Evolutionary conservation across 148 eudicot species (phyloP), one percentile per base, ranked within the genome.

Genomic region (Amaranthus cruentus): DNA sequence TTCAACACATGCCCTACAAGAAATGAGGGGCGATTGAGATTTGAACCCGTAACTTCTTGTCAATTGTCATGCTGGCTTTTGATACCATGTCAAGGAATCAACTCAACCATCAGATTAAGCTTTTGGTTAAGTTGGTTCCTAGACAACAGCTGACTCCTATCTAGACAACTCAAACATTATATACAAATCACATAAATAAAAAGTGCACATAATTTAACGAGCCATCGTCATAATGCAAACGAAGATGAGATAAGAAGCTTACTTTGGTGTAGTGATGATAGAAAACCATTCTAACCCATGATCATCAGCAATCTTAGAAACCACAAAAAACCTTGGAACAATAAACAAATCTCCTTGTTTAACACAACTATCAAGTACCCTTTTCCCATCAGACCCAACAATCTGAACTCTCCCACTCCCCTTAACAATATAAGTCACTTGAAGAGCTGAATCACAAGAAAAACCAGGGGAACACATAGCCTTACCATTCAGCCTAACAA

Each of bases 241-340:
- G 47, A 52, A 4, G 55, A 42, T 50, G 47, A 21, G 47, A 47
- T 7, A 47, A 69, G 66, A 62, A 5, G 66, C 95, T 79, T 80
- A 93, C 98, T 93, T 82, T 43, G 98, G 98, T 57, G 96, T 90
- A 57, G 84, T 75, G 79, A 93, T 84, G 82, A 93, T 90, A 46
- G 98, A 93, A 88, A 93, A 93, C 98, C 98, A 93, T 69, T 93
- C 93, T 88, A 93, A 44, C 61, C 98, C 98, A 78, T 77, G 76
- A 11, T 85, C 75, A 66, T 88, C 87, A 73, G 86, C 87, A 84
- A 91, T 91, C 88, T 91, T 91, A 0, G 97, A 85, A 10, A 91
- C 96, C 8, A 90, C 94, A 53, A 85, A 92, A 75, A 92, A 92
- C 87, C 93, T 81, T 0, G 98, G 98, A 49, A 92, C 96, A 52